Percentiles rank a stretch among this genome's conserved stretches.
These are phyloP conservation scores for Vicia sativa DNA, from an alignment of 306 rosid species.

Conservation along the genomic window DNA sequence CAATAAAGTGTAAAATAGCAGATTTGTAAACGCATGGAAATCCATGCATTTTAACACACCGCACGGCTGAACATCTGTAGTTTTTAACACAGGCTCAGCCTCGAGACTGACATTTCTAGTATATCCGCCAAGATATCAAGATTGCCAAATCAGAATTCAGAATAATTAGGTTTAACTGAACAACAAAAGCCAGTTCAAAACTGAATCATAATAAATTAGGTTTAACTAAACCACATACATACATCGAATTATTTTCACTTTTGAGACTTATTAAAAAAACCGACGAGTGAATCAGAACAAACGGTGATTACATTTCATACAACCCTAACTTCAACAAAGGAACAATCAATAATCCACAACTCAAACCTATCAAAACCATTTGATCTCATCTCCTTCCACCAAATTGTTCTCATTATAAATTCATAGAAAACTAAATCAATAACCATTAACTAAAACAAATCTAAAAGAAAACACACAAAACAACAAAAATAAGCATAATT, in stretches of 20 bases:
- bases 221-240: not conserved
- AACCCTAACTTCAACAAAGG: conserved; percentile 1
- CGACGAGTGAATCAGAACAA: not conserved
- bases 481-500: not conserved
- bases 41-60: not conserved
- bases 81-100: too few species aligned
- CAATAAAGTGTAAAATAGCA: not conserved
- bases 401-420: not conserved
- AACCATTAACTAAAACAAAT: not conserved
- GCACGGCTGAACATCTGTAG: not conserved
- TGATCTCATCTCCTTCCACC: not conserved
- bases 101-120: too few species aligned
- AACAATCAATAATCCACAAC: not conserved
- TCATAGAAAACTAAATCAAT: not conserved
- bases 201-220: not conserved
- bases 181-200: not conserved
- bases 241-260: not conserved
- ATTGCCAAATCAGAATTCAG: not conserved
- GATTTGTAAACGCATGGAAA: not conserved
- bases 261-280: not conserved
- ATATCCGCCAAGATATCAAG: not conserved
- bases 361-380: not conserved
- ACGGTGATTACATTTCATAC: not conserved
- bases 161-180: not conserved
- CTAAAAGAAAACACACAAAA: not conserved